A percentile compares a stretch with the other conserved stretches of the same genome.
These are phyloP conservation scores for Phlegmacium glaucopus DNA, from an alignment of 768 basidiomycete species.

Conservation along the genomic window DNA sequence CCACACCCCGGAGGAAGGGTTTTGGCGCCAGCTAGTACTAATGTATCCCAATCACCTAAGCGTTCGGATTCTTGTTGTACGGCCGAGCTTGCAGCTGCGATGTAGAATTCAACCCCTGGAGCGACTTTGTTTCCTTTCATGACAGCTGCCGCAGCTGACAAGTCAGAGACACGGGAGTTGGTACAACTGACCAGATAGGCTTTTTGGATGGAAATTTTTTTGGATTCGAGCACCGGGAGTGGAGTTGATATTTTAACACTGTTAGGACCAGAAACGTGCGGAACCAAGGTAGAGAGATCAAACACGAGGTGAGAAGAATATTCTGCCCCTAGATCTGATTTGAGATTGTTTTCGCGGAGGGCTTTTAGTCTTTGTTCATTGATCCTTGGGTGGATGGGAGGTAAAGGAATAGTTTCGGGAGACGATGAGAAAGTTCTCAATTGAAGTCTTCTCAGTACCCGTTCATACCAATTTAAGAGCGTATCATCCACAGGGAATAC, in stretches of 20 bases:
- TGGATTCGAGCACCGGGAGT: conserved; percentile 74
- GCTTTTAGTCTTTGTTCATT: conserved; percentile 68
- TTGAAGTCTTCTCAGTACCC: conserved; percentile 67
- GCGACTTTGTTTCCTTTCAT: conserved; percentile 79
- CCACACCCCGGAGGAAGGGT: conserved; percentile 95
- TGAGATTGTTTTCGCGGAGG: conserved; percentile 49
- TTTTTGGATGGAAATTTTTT: conserved; percentile 84
- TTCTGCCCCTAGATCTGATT: conserved; percentile 72
- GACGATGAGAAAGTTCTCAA: conserved; percentile 67
- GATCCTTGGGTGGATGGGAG: conserved; percentile 83
- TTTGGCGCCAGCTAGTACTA: conserved; percentile 88
- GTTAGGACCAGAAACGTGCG: conserved; percentile 96
- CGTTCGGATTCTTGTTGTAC: conserved; percentile 90
- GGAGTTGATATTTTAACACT: conserved; percentile 97
- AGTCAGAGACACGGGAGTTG: conserved; percentile 94
- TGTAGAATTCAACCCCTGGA: conserved; percentile 92
- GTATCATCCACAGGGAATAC: conserved; percentile 90
- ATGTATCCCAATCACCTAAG: conserved; percentile 82
- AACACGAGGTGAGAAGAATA: conserved; percentile 89
- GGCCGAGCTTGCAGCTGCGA: conserved; percentile 89
- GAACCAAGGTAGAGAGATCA: conserved; percentile 90
- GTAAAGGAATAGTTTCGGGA: conserved; percentile 53
- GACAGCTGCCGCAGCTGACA: conserved; percentile 89
- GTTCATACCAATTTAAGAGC: conserved; percentile 84
- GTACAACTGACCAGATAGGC: conserved; percentile 99